Base-by-base conservation (phyloP, 148 eudicot species). In the Heliamphora exappendiculata region DNA sequence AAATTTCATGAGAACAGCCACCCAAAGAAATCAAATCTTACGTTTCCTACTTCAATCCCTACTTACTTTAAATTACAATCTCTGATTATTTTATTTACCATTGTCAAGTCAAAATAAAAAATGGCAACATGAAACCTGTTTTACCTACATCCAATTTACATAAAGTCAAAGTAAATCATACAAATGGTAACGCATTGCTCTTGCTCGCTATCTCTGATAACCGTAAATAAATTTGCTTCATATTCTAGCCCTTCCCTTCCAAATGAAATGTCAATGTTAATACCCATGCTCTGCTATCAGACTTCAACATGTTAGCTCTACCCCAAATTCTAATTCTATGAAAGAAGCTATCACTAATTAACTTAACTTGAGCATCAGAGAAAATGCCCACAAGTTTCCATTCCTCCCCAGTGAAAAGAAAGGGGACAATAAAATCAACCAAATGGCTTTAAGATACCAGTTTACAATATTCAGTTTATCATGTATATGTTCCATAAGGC, bases 341-440 rank as follows among this genome's bases (percentile, higher is more conserved):
- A 5, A 41, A 41, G 53, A 44, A 68, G 3, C 9, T 44, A 11
- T 12, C n/a, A 22, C 26, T 7, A 24, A 24, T 26, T 41, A 42
- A 68, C 70, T 20, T 66, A 44, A 8, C 72, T 68, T 68, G n/a
- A 68, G 45, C 70, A 41, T 68, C 22, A 26, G 28, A 66, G 29
- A n/a, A 65, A 22, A 68, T 26, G 31, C 10, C 53, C 51, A 17
- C 20, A 24, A 13, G 3, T 22, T 68, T 24, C 71, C 31, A 20
- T 26, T 6, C 17, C 72, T 24, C 4, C 53, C 72, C 72, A 44
- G 51, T 5, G 12, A 67, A 67, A 22, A 4, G 19, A 28, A 68
- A 44, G 54, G 70, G 54, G 70, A 7, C 16, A 37, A 66, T 34
- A 66, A 19, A 66, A 37, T 37, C 34, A 22, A 68, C 17, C n/a